Percentiles rank a stretch among this genome's conserved stretches.
Conservation (phyloP, 163 green algal species). For the Scenedesmus sp. region DNA sequence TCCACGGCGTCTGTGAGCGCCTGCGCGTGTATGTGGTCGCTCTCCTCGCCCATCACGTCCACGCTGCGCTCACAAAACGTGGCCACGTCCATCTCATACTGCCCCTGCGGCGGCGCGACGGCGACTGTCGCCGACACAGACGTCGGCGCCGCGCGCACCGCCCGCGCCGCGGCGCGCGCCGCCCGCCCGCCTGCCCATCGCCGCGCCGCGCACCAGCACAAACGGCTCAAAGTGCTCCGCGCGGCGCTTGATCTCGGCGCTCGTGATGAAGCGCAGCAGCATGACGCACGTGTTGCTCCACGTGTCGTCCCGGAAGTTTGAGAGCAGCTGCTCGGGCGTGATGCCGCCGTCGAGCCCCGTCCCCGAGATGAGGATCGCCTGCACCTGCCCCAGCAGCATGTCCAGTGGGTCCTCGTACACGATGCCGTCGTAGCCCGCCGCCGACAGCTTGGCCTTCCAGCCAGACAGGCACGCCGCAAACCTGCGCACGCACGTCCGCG, state of each 20-base stretch:
- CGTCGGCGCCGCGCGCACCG: background rate
- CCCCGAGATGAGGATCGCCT: slow-evolving; percentile 33
- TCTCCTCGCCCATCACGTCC: slow-evolving; percentile 96
- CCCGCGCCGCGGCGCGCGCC: too few relatives aligned
- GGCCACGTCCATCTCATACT: slow-evolving; percentile 71
- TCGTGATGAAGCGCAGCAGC: slow-evolving; percentile 90
- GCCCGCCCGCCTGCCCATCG: background rate
- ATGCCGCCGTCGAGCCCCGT: slow-evolving; percentile 28
- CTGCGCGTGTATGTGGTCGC: slow-evolving; percentile 94
- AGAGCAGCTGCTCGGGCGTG: slow-evolving; percentile 54
- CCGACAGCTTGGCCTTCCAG: slow-evolving; percentile 63
- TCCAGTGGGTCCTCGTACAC: slow-evolving; percentile 87
- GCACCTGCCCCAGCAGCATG: slow-evolving; percentile 75
- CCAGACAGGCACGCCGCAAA: slow-evolving; percentile 58
- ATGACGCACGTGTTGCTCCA: slow-evolving; percentile 84
- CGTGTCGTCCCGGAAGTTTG: slow-evolving; percentile 63
- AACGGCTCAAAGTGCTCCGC: slow-evolving; percentile 95
- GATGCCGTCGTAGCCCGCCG: slow-evolving; percentile 64
- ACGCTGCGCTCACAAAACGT: slow-evolving; percentile 86
- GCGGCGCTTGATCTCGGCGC: slow-evolving; percentile 77
- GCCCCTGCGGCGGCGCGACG: slow-evolving; percentile 9
- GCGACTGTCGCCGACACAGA: too few relatives aligned
- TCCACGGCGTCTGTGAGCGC: slow-evolving; percentile 90
- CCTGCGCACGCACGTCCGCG: too few relatives aligned
- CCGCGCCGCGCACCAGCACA: slow-evolving; percentile 78